Conservation (phyloP, 495 filamentous ascomycete genomes). For the Penicillium coffeae region DNA sequence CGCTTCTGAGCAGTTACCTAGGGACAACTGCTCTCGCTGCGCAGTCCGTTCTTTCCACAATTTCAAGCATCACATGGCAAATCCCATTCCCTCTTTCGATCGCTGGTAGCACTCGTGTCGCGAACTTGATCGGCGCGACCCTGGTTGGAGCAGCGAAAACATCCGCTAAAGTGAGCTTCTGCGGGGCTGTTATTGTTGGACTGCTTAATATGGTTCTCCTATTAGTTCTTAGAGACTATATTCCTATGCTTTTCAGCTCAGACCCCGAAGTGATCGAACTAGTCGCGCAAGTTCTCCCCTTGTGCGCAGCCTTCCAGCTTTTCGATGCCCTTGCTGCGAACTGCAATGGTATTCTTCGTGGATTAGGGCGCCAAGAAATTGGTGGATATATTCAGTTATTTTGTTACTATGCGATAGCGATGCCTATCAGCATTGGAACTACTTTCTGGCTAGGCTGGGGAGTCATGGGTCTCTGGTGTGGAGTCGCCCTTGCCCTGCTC, state of each 20-base stretch:
- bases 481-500: conserved; percentile 66
- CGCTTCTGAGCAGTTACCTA: conserved; percentile 66
- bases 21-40: conserved; percentile 66
- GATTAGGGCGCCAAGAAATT: conserved; percentile 79
- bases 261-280: conserved; percentile 75
- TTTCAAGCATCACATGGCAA: conserved; percentile 59
- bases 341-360: conserved; percentile 79
- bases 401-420: conserved; percentile 78
- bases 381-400: conserved; percentile 83
- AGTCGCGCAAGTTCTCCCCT: conserved; percentile 67
- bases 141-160: conserved; percentile 67
- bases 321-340: conserved; percentile 76
- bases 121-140: conserved; percentile 65
- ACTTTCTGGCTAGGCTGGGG: conserved; percentile 71
- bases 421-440: conserved; percentile 77
- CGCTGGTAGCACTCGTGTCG: conserved; percentile 59
- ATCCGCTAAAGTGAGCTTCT: conserved; percentile 65
- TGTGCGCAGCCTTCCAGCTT: conserved; percentile 83
- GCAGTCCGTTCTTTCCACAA: conserved; percentile 61
- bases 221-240: conserved; percentile 55
- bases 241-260: conserved; percentile 75
- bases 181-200: conserved; percentile 63
- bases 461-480: conserved; percentile 74
- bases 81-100: conserved; percentile 65
- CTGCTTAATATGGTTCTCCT: conserved; percentile 72